Base-by-base conservation (phyloP, 2,329 filamentous ascomycete genomes). In the Dactylellina drechsleri region DNA sequence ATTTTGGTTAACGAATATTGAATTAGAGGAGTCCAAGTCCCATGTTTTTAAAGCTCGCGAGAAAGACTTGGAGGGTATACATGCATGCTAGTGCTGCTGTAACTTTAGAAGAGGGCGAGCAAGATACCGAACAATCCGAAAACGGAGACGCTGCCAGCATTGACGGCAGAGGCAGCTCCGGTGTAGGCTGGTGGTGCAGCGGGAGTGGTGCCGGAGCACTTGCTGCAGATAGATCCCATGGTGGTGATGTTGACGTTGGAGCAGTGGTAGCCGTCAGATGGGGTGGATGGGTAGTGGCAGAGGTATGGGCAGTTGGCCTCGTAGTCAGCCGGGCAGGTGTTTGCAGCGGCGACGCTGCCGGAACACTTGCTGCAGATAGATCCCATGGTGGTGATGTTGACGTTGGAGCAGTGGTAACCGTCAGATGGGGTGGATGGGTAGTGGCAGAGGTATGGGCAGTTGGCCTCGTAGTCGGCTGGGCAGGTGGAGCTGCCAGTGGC, bases 351-450 rank as follows among this genome's bases (percentile, higher is more conserved):
- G 43, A 47, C 16, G 13, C 43, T n/a, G 16, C 43, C 43, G 13
- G 31, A 47, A 8, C 43, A 47, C 43, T 47, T n/a, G 15, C 16
- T n/a, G 43, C 43, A 47, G 15, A 47, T 8, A 16, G 43, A 47
- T 47, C 43, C 43, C 43, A n/a, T 18, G 15, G 43, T 47, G 15
- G 43, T 47, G 43, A 47, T 47, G 16, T 47, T 47, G 15, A 47
- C 43, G 16, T 47, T 47, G 13, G 43, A 47, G 16, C 43, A 47
- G 13, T 47, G 43, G n/a, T 47, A 47, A 6, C 43, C 43, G 16
- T 47, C 43, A n/a, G 43, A n/a, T n/a, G 43, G 43, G 43, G 7
- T 47, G 7, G 15, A n/a, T n/a, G 43, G 43, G 43, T 47, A 47
- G 7, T 47, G 43, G 43, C 43, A 47, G 7, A 47, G 43, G 7